These are phyloP conservation scores for Macrolepiota dolichaula DNA, from an alignment of 768 basidiomycete species.

Conservation along the genomic window DNA sequence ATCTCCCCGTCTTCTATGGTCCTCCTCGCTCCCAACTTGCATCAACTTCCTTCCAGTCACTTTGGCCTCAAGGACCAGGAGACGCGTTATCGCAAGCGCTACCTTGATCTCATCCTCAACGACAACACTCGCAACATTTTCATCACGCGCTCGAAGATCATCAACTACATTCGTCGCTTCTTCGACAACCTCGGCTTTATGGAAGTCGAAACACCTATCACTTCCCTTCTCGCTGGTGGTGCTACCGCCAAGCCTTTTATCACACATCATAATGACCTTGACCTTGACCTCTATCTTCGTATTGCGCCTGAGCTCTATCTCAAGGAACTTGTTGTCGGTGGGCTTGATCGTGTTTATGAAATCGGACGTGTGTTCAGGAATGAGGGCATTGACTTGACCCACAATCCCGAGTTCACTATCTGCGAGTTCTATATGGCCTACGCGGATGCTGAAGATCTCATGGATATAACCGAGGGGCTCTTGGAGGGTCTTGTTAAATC, in stretches of 20 bases:
- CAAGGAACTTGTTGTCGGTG: slow-evolving; percentile 96
- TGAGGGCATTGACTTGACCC: slow-evolving; percentile 97
- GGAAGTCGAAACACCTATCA: slow-evolving; percentile 99
- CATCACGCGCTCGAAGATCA: slow-evolving; percentile 81
- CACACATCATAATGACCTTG: slow-evolving; percentile 98
- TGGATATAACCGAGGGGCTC: slow-evolving; percentile 94
- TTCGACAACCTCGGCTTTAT: slow-evolving; percentile 91
- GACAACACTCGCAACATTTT: slow-evolving; percentile 88
- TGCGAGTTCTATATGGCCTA: slow-evolving; percentile 99
- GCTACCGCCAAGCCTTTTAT: slow-evolving; percentile 99
- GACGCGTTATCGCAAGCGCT: slow-evolving; percentile 96
- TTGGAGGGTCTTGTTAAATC: slow-evolving; percentile 89
- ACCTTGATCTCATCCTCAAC: slow-evolving; percentile 96
- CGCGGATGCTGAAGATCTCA: slow-evolving; percentile 97
- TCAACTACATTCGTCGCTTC: slow-evolving; percentile 92
- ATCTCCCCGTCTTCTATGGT: slow-evolving; percentile 78
- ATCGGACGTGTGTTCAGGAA: slow-evolving; percentile 98
- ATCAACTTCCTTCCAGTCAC: slow-evolving; percentile 90
- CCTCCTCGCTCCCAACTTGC: slow-evolving; percentile 93
- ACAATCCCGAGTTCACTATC: slow-evolving; percentile 99
- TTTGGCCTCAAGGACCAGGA: slow-evolving; percentile 98
- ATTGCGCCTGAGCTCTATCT: slow-evolving; percentile 97
- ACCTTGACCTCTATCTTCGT: slow-evolving; percentile 94
- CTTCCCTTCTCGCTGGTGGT: slow-evolving; percentile 92
- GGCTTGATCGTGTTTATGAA: slow-evolving; percentile 96